These are phyloP conservation scores for Thielaviopsis ethacetica DNA, from an alignment of 2,329 filamentous ascomycete species.

Conservation along the genomic window DNA sequence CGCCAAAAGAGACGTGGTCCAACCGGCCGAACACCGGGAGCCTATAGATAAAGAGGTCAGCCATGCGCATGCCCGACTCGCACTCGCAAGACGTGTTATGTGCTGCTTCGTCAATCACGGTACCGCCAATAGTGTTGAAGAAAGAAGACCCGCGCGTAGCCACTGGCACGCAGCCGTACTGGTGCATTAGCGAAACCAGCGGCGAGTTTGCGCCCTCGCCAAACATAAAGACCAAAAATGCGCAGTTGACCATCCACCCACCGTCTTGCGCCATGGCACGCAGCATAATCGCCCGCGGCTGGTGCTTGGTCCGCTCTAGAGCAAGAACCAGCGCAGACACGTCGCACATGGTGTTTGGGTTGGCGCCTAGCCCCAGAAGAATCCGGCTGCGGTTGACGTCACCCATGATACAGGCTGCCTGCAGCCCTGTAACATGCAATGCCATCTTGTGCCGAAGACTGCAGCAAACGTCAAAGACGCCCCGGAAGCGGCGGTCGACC, in stretches of 20 bases:
- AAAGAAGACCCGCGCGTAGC: neutral
- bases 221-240: neutral
- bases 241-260: neutral
- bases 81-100: neutral
- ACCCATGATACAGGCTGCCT: neutral
- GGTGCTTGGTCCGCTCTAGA: neutral
- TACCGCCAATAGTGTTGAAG: neutral
- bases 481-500: neutral
- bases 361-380: neutral
- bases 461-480: neutral
- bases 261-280: neutral
- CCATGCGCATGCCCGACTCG: neutral
- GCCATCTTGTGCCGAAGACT: neutral
- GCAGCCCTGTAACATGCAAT: neutral
- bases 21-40: neutral
- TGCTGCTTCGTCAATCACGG: neutral
- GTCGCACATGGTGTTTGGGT: neutral
- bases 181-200: neutral
- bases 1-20: neutral
- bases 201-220: too few relatives aligned
- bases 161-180: neutral
- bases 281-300: neutral
- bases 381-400: neutral
- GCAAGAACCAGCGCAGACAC: neutral
- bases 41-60: neutral